Percentiles rank a stretch among this genome's conserved stretches.
Evolutionary conservation across 2,329 filamentous ascomycete species (phyloP).

Genomic region (Colletotrichum sidae): DNA sequence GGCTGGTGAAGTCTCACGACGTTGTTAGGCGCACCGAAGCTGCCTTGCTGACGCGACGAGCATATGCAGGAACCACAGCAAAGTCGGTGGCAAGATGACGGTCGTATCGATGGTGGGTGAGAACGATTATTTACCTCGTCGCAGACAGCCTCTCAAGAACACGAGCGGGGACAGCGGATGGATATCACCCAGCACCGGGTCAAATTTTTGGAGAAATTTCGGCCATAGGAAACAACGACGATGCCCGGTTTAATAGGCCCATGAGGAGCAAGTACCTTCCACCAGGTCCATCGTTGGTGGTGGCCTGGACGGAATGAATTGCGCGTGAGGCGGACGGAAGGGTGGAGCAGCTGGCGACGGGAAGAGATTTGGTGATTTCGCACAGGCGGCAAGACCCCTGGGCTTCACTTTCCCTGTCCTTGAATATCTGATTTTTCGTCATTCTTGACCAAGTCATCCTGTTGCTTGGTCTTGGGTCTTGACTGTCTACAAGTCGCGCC

Average conservation of each 20-base stretch:
- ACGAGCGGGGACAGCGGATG: neutral
- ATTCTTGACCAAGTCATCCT: neutral
- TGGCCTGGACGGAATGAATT: too few species aligned
- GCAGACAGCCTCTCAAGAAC: neutral
- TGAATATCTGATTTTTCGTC: neutral
- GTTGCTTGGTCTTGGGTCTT: too few species aligned
- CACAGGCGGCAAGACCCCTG: too few species aligned
- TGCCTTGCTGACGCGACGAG: neutral
- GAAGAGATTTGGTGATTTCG: too few species aligned
- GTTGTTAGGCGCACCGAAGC: neutral
- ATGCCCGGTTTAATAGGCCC: neutral
- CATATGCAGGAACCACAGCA: slow-evolving; percentile 29
- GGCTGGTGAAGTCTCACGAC: too few species aligned
- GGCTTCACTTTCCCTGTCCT: neutral
- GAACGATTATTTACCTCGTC: neutral
- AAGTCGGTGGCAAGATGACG: neutral
- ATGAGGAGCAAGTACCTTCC: too few species aligned
- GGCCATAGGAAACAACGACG: neutral
- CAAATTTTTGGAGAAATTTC: slow-evolving; percentile 28
- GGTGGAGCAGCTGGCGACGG: neutral
- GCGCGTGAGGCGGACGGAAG: neutral
- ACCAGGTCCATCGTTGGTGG: too few species aligned
- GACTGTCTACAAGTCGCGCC: too few species aligned
- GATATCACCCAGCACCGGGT: neutral
- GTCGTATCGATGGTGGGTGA: neutral